A percentile compares a stretch with the other conserved stretches of the same genome.
phyloP scores from a whole-genome alignment of 163 green algal species.

The Smithsoniella earleae region DNA sequence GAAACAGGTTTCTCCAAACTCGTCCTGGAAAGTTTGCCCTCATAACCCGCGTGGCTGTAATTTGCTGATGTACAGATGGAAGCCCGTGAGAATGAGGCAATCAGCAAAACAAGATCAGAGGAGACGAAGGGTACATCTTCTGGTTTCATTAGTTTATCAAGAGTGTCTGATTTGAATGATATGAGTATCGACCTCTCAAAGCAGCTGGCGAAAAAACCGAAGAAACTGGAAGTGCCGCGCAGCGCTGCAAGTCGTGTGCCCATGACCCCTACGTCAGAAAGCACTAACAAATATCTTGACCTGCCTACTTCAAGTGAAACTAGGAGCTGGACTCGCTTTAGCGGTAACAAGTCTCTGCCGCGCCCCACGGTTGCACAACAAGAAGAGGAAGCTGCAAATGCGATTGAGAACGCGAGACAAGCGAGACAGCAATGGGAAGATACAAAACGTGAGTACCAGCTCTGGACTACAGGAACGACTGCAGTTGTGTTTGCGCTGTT shows the following conservation, averaged over 20 bases:
- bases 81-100: no score
- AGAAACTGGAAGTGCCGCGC: neutral
- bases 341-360: neutral
- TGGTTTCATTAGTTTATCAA: constrained; percentile 49
- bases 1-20: constrained; percentile 44
- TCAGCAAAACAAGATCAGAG: neutral
- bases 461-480: constrained; percentile 13
- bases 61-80: no score
- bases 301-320: neutral
- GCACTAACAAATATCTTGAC: neutral
- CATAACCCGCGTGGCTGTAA: no score
- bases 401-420: neutral
- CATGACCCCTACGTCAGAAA: neutral
- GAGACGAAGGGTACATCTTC: neutral
- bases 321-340: neutral
- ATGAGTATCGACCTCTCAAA: constrained; percentile 64
- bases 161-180: constrained; percentile 49
- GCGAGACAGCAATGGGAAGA: neutral
- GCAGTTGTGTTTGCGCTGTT: neutral
- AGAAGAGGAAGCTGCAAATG: neutral
- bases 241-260: neutral
- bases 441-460: constrained; percentile 2
- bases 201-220: constrained; percentile 39
- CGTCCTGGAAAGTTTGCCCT: no score
- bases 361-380: neutral